A percentile compares a stretch with the other conserved stretches of the same genome.
Conservation (phyloP, 768 basidiomycete genomes). For the Suillus plorans region DNA sequence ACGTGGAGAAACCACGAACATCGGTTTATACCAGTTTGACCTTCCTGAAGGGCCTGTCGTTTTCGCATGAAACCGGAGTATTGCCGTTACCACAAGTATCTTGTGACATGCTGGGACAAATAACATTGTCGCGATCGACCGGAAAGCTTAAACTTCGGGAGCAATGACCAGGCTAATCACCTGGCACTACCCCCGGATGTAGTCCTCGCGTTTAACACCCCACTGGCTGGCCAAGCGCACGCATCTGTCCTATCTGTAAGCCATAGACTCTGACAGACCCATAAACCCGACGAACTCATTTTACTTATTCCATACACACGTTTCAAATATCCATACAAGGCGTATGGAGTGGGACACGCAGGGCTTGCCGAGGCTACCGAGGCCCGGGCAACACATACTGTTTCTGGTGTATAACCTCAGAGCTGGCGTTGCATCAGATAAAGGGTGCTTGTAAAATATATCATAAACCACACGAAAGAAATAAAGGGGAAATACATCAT, state of each 20-base stretch:
- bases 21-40: not conserved
- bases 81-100: not conserved
- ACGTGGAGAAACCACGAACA: not conserved
- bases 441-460: not conserved
- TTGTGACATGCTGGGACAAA: too few relatives aligned
- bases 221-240: conserved; percentile 42
- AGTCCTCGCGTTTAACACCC: not conserved
- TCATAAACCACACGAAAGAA: not conserved
- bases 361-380: too few relatives aligned
- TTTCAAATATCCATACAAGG: not conserved
- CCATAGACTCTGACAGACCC: conserved; percentile 30
- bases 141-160: not conserved
- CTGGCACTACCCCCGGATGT: not conserved
- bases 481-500: not conserved
- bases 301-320: not conserved
- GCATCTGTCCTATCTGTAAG: conserved; percentile 67
- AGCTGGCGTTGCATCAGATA: too few relatives aligned
- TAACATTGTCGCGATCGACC: too few relatives aligned
- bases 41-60: not conserved
- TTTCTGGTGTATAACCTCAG: not conserved
- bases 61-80: not conserved
- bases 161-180: not conserved
- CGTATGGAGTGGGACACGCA: not conserved
- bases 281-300: not conserved
- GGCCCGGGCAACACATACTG: too few relatives aligned